A percentile compares a stretch with the other conserved stretches of the same genome.
phyloP scores from a whole-genome alignment of 768 basidiomycete species.

The Strobilomyces echinocephalus region DNA sequence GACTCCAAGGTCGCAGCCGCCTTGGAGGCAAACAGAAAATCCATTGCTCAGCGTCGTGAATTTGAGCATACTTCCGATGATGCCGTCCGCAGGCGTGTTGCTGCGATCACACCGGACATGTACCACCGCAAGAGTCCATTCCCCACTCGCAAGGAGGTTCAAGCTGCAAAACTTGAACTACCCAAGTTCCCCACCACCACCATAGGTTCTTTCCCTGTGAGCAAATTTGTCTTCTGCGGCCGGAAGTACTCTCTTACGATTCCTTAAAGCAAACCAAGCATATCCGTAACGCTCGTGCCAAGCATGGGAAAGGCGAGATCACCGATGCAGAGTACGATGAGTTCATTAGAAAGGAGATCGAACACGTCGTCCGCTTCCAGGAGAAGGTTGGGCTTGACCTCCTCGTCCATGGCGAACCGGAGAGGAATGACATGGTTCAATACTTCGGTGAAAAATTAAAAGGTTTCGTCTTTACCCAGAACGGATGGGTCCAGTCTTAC shows the following conservation, averaged over 20 bases:
- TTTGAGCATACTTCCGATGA: constrained; percentile 94
- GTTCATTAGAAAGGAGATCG: constrained; percentile 98
- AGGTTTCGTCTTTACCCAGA: constrained; percentile 98
- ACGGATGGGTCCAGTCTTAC: constrained; percentile 99
- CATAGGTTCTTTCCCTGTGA: constrained; percentile 94
- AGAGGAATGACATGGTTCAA: constrained; percentile 99
- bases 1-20: constrained; percentile 63
- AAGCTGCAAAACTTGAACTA: constrained; percentile 82
- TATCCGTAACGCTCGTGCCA: constrained; percentile 95
- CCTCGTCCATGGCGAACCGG: constrained; percentile 97
- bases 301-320: constrained; percentile 88
- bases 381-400: constrained; percentile 95
- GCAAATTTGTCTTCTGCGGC: constrained; percentile 17
- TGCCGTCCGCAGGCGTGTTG: constrained; percentile 91
- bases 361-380: constrained; percentile 92
- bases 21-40: constrained; percentile 82
- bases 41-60: constrained; percentile 90
- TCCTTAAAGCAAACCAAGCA: constrained; percentile 87
- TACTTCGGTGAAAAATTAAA: constrained; percentile 96
- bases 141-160: constrained; percentile 78
- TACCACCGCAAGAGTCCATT: constrained; percentile 89
- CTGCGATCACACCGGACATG: constrained; percentile 80
- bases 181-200: constrained; percentile 99
- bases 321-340: constrained; percentile 85
- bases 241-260: constrained; percentile 6